Evolutionary conservation across 73 alveolate species (phyloP), one percentile per base, ranked within the genome.

Genomic region (Tetrahymena elliotti): DNA sequence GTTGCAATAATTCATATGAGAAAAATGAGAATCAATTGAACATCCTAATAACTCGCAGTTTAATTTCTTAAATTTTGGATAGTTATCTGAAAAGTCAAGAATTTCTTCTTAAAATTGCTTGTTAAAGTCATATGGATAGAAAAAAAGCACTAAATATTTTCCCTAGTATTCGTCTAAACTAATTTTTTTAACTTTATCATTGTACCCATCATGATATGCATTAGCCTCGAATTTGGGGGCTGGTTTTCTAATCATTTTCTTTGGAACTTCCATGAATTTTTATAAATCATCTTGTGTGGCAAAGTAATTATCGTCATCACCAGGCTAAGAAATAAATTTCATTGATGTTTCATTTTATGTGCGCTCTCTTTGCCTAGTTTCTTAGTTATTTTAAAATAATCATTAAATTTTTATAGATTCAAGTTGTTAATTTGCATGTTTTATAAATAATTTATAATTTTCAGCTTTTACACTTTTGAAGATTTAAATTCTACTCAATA

Each of bases 41-140:
- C 99, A 97, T 38, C 99, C 99, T 35, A 99, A 94, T 20, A 98
- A 98, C 93, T 98, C 99, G 82, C 98, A 94, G 93, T 98, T 97
- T 54, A 95, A 96, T 97, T 98, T 98, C 93, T 98, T 97, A 97
- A 99, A 99, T 93, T 97, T 97, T 37, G 97, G 97, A 10, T 99
- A 97, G 53, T 96, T 96, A 53, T 98, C 99, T 34, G 95, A 88
- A 94, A 94, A 94, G 40, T 94, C 92, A 68, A 94, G 40, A 84
- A 99, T 99, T 97, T 99, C 99, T 47, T 99, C 99, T 20, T 99
- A 99, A 97, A 99, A 99, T 83, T 99, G 99, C 95, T 99, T 99
- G 88, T 99, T 99, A 97, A 99, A 99, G 95, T 99, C 99, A 94
- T 99, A 97, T 13, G 99, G 99, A 96, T 99, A 99, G 99, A 99